Base-by-base conservation (phyloP, 2,329 filamentous ascomycete genomes). In the Ambrosiella cleistominuta region DNA sequence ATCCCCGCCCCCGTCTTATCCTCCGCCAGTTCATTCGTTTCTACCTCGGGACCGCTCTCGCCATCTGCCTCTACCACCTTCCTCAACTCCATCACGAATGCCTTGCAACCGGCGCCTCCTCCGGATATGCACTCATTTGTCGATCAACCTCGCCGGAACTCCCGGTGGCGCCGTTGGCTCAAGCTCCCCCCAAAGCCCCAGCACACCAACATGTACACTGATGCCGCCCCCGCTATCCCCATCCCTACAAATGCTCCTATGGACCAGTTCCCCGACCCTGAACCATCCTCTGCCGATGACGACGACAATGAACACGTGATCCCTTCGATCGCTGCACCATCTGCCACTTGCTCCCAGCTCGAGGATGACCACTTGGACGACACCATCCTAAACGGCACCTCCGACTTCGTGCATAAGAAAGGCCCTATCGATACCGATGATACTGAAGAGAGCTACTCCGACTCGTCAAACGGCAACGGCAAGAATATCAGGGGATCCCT, bases 21-120 rank as follows among this genome's bases (percentile, higher is more conserved):
- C 55, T 69, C 67, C 57, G 65, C 67, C 4, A 63, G 63, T 19
- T 66, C 66, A 13, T 64, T 68, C 11, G 63, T 66, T n/a, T 65
- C 65, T 7, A 62, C 67, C 45, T 13, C 67, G 62, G 7, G 62
- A 61, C 27, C 59, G 58, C 7, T 60, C 61, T 4, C 62, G 59
- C 7, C 62, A 58, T 60, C 35, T 64, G 61, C 57, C 61, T 57
- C 57, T 57, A 66, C 45, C 65, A 65, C 66, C 65, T 63, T 54
- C 64, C 66, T 56, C 59, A 67, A 56, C 66, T 63, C 60, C 64
- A 62, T 62, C 65, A 64, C 35, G 63, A 62, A 47, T 64, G 62
- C 36, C 19, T 45, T 56, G 6, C 66, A 57, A 15, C 64, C 62
- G 44, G 66, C 52, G 64, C 58, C 64, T 63, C 64, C 58, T 61